phyloP scores from a whole-genome alignment of 108 stramenopile species.

The Cylindrotheca fusiformis region DNA sequence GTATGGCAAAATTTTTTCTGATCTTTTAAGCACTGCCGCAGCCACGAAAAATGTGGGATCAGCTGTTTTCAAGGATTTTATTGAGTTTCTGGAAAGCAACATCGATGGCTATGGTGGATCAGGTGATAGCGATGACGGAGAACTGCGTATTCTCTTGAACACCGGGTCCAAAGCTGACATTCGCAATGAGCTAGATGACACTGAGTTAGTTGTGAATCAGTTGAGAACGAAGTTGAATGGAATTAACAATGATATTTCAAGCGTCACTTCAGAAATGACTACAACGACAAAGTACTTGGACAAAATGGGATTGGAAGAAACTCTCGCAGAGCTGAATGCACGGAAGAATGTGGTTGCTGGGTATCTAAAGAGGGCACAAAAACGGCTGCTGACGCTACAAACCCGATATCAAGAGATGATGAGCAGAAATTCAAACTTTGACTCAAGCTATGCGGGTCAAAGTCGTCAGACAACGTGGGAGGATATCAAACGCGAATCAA shows the following conservation, averaged over 20 bases:
- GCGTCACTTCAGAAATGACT: slow-evolving; percentile 51
- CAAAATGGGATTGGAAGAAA: slow-evolving; percentile 66
- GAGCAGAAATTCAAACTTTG: slow-evolving; percentile 16
- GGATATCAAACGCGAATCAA: slow-evolving; percentile 8
- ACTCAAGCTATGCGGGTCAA: not conserved
- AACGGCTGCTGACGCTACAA: slow-evolving; percentile 65
- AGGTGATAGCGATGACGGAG: slow-evolving; percentile 50
- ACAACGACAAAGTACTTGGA: slow-evolving; percentile 46
- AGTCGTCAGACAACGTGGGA: slow-evolving; percentile 1
- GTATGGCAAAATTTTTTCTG: slow-evolving; percentile 73
- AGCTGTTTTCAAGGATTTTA: slow-evolving; percentile 64
- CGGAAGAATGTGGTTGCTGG: slow-evolving; percentile 63
- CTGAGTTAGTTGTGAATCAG: slow-evolving; percentile 66
- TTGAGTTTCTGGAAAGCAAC: slow-evolving; percentile 79
- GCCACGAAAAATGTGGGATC: slow-evolving; percentile 36
- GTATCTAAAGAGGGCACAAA: slow-evolving; percentile 64
- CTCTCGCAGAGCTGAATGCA: slow-evolving; percentile 62
- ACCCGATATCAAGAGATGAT: slow-evolving; percentile 76
- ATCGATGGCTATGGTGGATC: slow-evolving; percentile 50
- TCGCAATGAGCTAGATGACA: slow-evolving; percentile 79
- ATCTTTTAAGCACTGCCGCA: slow-evolving; percentile 59
- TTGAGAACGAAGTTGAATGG: slow-evolving; percentile 48
- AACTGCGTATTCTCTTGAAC: slow-evolving; percentile 47
- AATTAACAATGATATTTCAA: slow-evolving; percentile 53
- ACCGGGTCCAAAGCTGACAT: slow-evolving; percentile 65